Evolutionary conservation across 257 asterid species (phyloP).

Genomic region (Anisodus tanguticus): DNA sequence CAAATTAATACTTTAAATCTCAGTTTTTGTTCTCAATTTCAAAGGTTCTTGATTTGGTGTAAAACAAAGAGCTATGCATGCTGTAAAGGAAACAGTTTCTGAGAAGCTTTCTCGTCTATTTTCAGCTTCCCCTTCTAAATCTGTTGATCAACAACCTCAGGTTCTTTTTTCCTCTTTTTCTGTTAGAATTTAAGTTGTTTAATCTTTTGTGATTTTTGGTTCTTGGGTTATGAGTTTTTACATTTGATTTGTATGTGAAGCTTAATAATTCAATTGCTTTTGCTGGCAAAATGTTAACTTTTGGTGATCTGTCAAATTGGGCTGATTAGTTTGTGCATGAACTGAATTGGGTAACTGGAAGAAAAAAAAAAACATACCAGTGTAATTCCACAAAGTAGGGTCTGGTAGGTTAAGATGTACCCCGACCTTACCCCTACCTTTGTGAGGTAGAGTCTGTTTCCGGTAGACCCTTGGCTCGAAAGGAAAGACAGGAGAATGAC

Average conservation of each 20-base stretch:
- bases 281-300: neutral
- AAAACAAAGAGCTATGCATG: slow-evolving; percentile 50
- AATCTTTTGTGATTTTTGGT: slow-evolving; percentile 25
- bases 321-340: slow-evolving; percentile 12
- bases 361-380: no score
- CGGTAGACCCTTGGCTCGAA: no score
- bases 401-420: no score
- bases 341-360: slow-evolving; percentile 20
- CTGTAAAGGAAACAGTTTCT: slow-evolving; percentile 71
- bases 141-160: slow-evolving; percentile 64
- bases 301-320: neutral
- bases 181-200: slow-evolving; percentile 3
- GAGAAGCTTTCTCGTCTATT: slow-evolving; percentile 68
- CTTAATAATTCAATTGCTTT: neutral
- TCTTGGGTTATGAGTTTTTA: slow-evolving; percentile 17
- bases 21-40: neutral
- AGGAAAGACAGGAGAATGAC: no score
- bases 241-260: slow-evolving; percentile 33
- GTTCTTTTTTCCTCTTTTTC: slow-evolving; percentile 45
- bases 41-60: neutral
- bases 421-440: no score
- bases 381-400: no score
- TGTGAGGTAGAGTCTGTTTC: no score
- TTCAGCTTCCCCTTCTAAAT: slow-evolving; percentile 70
- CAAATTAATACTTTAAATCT: slow-evolving; percentile 12